Base-by-base conservation (phyloP, 2,329 filamentous ascomycete genomes). In the Colletotrichum viniferum region DNA sequence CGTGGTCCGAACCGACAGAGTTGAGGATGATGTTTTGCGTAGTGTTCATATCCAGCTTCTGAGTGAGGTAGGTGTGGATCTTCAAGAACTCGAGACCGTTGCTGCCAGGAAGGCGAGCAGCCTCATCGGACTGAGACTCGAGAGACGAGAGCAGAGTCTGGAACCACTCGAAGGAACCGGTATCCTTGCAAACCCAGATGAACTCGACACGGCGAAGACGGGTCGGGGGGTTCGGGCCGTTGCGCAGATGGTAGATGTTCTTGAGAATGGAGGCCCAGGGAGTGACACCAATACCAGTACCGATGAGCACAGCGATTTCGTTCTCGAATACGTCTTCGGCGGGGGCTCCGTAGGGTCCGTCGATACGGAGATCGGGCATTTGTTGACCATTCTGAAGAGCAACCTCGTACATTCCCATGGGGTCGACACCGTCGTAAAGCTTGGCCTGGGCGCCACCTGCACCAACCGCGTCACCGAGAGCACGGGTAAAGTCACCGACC, bases 101-200 rank as follows among this genome's bases (percentile, higher is more conserved):
- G 78, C 92, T 92, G 72, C 92, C 93, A 36, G 92, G 91, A 58
- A 93, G 88, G 68, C 90, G 91, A 56, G 93, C 92, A 6, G 92
- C 92, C 80, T 93, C 90, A 74, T 91, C 89, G 65, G 94, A 96
- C 83, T 99, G 97, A 43, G 93, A 90, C 85, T 99, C 97, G 26
- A 99, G 93, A 0, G 95, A 97, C 1, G 94, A 95, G 18, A 99
- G 91, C 1, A 99, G 92, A 2, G 94, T 96, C 84, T 99, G 97
- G 89, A 99, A 98, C 97, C 97, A 99, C 86, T 98, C 97, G 81
- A 99, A 99, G 0, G 96, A 98, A 38, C 92, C 94, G 0, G 96
- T 98, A 82, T 98, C 96, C 84, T 95, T 97, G 90, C 96, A 98
- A 67, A 98, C 94, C 97, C 97, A 99, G 87, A 99, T 97, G 86